Percentiles rank a stretch among this genome's conserved stretches.
Evolutionary conservation across 2,329 filamentous ascomycete genomes (phyloP).

Genomic region (Ophiocordyceps camponoti-floridani): DNA sequence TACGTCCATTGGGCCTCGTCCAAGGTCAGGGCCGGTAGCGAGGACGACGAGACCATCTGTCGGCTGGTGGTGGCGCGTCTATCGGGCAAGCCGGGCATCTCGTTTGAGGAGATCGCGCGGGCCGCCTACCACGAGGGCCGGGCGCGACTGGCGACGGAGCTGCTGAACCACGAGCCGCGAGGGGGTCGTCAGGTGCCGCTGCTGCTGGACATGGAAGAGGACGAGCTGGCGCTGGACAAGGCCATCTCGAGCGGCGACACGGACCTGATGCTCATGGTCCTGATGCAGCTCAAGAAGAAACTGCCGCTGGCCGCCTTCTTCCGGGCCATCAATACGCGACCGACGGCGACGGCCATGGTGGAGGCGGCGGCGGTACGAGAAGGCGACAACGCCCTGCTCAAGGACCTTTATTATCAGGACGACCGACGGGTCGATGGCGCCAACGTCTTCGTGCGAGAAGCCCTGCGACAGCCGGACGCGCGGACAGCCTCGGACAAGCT

Average conservation of each 20-base stretch:
- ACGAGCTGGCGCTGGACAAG: constrained; percentile 87
- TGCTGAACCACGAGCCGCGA: constrained; percentile 84
- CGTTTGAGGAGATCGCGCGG: constrained; percentile 84
- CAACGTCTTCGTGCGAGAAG: constrained; percentile 72
- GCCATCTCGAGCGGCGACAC: constrained; percentile 91
- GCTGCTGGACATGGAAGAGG: constrained; percentile 86
- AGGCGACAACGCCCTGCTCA: constrained; percentile 62
- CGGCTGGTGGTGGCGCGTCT: constrained; percentile 73
- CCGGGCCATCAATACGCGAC: constrained; percentile 69
- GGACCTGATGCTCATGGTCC: constrained; percentile 77
- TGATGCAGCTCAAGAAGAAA: constrained; percentile 78
- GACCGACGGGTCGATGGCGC: constrained; percentile 79
- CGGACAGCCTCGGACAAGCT: constrained; percentile 68
- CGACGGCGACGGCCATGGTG: constrained; percentile 74
- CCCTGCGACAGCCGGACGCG: constrained; percentile 53
- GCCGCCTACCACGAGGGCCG: constrained; percentile 91
- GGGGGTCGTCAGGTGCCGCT: constrained; percentile 93
- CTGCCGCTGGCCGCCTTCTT: constrained; percentile 84
- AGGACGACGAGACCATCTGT: constrained; percentile 79
- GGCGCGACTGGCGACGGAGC: constrained; percentile 68
- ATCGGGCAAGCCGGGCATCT: constrained; percentile 77
- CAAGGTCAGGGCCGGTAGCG: constrained; percentile 72
- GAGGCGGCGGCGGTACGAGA: constrained; percentile 60
- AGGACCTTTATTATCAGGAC: constrained; percentile 95
- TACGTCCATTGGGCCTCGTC: constrained; percentile 95